phyloP scores from a whole-genome alignment of 129 eudicot genomes.

The Daucus carota region DNA sequence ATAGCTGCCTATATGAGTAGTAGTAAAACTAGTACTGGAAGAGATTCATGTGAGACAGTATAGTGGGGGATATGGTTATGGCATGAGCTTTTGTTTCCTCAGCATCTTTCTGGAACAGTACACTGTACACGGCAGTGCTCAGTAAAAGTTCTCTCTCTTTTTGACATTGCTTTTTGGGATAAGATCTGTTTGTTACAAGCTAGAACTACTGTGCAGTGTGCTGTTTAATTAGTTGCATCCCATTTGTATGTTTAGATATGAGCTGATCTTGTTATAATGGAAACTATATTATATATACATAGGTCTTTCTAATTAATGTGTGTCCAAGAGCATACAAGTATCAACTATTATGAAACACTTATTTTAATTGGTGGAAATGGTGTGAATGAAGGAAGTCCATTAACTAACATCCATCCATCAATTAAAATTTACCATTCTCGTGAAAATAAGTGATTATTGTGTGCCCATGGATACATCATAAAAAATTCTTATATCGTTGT shows the following conservation, averaged over 20 bases:
- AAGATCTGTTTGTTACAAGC: constrained; percentile 7
- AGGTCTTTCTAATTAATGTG: no score
- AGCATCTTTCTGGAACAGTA: constrained; percentile 20
- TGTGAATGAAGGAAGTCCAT: no score
- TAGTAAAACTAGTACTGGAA: constrained; percentile 18
- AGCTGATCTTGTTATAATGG: neutral
- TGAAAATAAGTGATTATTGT: no score
- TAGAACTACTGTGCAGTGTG: neutral
- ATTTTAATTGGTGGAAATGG: no score
- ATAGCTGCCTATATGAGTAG: neutral
- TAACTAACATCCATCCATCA: no score
- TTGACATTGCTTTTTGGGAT: constrained; percentile 19
- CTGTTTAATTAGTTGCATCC: neutral
- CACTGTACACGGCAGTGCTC: constrained; percentile 4
- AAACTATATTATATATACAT: no score
- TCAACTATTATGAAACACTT: no score
- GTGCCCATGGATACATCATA: no score
- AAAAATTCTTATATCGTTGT: no score
- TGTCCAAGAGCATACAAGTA: no score
- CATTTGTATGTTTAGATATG: neutral
- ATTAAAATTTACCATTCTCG: no score
- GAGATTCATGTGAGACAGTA: neutral
- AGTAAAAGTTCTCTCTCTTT: constrained; percentile 12
- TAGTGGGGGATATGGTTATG: neutral
- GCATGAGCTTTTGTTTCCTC: neutral